Conservation (phyloP, 352 stramenopile genomes). For the Globisporangium rhizosaccharum region DNA sequence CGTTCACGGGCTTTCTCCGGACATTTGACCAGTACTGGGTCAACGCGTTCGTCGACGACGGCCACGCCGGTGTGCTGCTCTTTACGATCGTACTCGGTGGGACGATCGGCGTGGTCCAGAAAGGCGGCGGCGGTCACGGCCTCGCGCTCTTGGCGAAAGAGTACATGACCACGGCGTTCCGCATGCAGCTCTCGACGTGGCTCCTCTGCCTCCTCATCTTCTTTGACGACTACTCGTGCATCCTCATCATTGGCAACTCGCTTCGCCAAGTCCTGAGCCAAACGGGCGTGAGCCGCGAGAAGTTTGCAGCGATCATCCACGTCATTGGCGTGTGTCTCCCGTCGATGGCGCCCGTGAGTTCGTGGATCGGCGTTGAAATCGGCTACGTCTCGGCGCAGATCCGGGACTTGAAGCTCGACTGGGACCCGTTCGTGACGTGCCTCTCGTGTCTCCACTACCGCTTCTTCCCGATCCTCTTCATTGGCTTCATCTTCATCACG, state of each 20-base stretch:
- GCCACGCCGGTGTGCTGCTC: slow-evolving; percentile 80
- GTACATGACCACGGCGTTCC: slow-evolving; percentile 78
- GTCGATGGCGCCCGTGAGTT: slow-evolving; percentile 86
- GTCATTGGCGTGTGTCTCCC: slow-evolving; percentile 82
- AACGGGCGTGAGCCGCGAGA: slow-evolving; percentile 81
- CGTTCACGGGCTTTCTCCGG: slow-evolving; percentile 66
- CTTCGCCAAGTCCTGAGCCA: slow-evolving; percentile 76
- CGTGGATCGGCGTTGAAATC: slow-evolving; percentile 89
- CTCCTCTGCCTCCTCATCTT: slow-evolving; percentile 85
- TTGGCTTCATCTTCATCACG: slow-evolving; percentile 88
- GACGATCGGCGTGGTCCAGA: slow-evolving; percentile 87
- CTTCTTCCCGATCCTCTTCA: slow-evolving; percentile 87
- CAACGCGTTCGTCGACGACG: slow-evolving; percentile 72
- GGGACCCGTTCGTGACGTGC: slow-evolving; percentile 85
- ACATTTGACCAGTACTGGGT: slow-evolving; percentile 89
- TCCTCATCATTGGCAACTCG: slow-evolving; percentile 88
- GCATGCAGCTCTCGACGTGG: slow-evolving; percentile 83
- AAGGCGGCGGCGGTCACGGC: slow-evolving; percentile 80
- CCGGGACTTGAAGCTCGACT: slow-evolving; percentile 70
- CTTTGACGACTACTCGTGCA: slow-evolving; percentile 92
- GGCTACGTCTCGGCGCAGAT: slow-evolving; percentile 81
- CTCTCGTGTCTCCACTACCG: slow-evolving; percentile 81
- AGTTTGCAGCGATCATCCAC: slow-evolving; percentile 89
- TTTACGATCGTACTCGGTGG: slow-evolving; percentile 88
- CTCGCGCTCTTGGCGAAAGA: slow-evolving; percentile 74